Conservation (phyloP, 768 basidiomycete genomes). For the Trametes cinnabarina region DNA sequence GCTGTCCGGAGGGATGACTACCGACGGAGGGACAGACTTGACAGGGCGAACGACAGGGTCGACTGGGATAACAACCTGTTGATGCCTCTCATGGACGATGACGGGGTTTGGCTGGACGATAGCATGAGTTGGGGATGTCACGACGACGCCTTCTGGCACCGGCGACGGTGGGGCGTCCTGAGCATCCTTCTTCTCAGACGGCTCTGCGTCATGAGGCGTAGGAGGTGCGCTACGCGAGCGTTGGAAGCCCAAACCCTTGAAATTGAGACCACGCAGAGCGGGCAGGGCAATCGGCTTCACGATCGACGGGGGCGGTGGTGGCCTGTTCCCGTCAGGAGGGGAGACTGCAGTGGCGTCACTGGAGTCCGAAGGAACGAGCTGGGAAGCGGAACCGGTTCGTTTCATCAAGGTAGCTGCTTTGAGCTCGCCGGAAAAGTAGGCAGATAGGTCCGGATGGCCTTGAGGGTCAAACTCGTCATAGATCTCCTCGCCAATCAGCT, state of each 20-base stretch:
- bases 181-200: background rate
- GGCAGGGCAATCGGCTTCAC: constrained; percentile 23
- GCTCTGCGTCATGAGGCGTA: constrained; percentile 16
- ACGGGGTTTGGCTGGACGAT: background rate
- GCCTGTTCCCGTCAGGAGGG: background rate
- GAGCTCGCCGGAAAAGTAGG: constrained; percentile 18
- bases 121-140: background rate
- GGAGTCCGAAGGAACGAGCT: constrained; percentile 14
- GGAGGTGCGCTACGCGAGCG: constrained; percentile 29
- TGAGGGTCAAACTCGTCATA: constrained; percentile 87
- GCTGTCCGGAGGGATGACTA: constrained; percentile 2
- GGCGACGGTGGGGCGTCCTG: background rate
- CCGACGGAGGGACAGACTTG: background rate
- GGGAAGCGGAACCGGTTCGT: constrained; percentile 21
- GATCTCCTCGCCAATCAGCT: constrained; percentile 90
- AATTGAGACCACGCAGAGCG: constrained; percentile 22
- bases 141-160: constrained; percentile 11
- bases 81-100: background rate
- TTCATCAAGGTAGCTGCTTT: constrained; percentile 17
- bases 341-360: background rate
- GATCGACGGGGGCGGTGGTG: constrained; percentile 11
- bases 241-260: constrained; percentile 24
- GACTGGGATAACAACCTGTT: background rate
- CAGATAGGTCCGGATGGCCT: constrained; percentile 40
- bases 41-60: background rate